phyloP scores from a whole-genome alignment of 1,139 yeast genomes.

The Magnusiomyces ingens region DNA sequence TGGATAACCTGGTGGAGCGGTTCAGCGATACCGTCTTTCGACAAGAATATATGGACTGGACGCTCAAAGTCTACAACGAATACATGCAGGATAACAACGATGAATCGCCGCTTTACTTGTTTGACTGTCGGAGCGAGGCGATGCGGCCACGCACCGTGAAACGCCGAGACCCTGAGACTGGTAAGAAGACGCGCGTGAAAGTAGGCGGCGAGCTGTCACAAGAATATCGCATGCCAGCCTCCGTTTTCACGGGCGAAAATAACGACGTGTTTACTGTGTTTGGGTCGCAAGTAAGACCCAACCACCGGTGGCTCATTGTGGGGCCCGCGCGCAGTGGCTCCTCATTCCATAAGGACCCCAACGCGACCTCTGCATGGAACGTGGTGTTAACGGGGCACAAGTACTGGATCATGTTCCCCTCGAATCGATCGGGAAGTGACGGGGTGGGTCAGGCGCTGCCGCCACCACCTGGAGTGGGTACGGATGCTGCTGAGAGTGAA shows the following conservation, averaged over 20 bases:
- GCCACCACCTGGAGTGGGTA: constrained; percentile 80
- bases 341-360: constrained; percentile 90
- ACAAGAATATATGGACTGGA: constrained; percentile 84
- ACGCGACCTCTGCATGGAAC: constrained; percentile 88
- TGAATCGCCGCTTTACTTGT: constrained; percentile 77
- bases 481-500: constrained; percentile 72
- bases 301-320: constrained; percentile 81
- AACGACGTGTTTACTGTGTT: constrained; percentile 33
- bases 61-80: constrained; percentile 50
- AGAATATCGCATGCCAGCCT: constrained; percentile 50
- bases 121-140: constrained; percentile 69
- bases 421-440: constrained; percentile 27
- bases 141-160: constrained; percentile 35
- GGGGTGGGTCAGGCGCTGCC: constrained; percentile 24
- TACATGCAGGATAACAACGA: constrained; percentile 60
- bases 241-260: constrained; percentile 37
- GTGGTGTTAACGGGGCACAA: constrained; percentile 67
- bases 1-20: constrained; percentile 42
- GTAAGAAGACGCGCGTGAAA: neutral
- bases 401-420: constrained; percentile 87
- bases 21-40: constrained; percentile 62
- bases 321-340: constrained; percentile 82
- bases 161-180: no score
- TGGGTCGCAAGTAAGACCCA: constrained; percentile 56
- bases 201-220: constrained; percentile 34